Evolutionary conservation across 169 alveolate genomes (phyloP), one percentile per base, ranked within the genome.

Genomic region (Plasmodium chabaudi): DNA sequence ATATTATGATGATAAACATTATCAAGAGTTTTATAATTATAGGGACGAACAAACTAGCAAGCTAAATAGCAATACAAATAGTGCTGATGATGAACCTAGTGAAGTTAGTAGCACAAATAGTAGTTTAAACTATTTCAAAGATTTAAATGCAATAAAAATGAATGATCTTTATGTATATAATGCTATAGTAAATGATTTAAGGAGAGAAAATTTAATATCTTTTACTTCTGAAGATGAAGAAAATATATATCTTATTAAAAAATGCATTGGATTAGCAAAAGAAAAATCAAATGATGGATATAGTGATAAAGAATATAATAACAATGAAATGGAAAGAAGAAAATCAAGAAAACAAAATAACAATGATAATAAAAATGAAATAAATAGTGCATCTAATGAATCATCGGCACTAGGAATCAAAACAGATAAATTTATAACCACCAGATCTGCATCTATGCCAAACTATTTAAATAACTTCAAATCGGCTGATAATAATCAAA

Each of bases 381-480:
- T n/a, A 27, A 15, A 21, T 10, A 21, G 25, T 2, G 88, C 15
- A 46, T n/a, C 44, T 9, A 23, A 72, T 49, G 89, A 72, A 0
- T 23, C 73, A 53, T 15, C 53, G 0, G 1, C 61, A 9, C 5
- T 9, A 12, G 39, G 72, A n/a, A 60, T 12, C 15, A 44, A 34
- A 34, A 75, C 61, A 44, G 61, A 42, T 42, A 46, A 49, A 15
- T 17, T 75, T 12, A 13, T 55, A 42, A 56, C 5, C n/a, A 12
- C 56, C 4, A 49, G 74, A 34, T 75, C 75, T 21, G 88, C 56
- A 12, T 75, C 88, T 17, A 75, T 75, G 88, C 88, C 88, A 5
- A 75, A 49, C 13, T 71, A 70, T 39, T 10, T 71, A 10, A 72
- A 69, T 19, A 71, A 55, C 51, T 23, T 47, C 5, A 73, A 90